These are phyloP conservation scores for Aspergillus thermomutatus DNA, from an alignment of 2,329 filamentous ascomycete species.

Conservation along the genomic window DNA sequence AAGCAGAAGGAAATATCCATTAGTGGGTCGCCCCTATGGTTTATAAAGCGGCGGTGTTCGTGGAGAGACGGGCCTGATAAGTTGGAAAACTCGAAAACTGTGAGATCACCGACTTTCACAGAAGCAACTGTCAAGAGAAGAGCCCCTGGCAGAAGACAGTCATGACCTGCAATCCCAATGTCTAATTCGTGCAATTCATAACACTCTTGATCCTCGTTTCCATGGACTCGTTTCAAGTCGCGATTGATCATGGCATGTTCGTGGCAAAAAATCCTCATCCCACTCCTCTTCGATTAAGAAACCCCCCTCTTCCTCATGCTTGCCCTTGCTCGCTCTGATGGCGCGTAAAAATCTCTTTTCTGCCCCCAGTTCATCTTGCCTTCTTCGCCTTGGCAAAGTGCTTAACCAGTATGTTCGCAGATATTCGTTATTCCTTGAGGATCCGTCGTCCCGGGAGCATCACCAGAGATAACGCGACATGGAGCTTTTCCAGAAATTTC, in stretches of 20 bases:
- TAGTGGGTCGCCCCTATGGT: conserved; percentile 37
- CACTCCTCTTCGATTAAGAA: neutral
- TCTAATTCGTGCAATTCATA: conserved; percentile 32
- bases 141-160: conserved; percentile 5
- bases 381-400: neutral
- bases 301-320: conserved; percentile 5
- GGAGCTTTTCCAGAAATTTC: neutral
- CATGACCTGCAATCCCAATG: conserved; percentile 14
- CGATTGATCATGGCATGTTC: conserved; percentile 1
- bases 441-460: neutral
- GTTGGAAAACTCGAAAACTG: conserved; percentile 5
- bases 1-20: conserved; percentile 17
- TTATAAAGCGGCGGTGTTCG: conserved; percentile 25
- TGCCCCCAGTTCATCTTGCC: neutral
- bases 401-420: neutral
- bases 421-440: neutral
- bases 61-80: conserved; percentile 9
- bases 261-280: neutral
- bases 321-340: conserved; percentile 1
- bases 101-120: conserved; percentile 8
- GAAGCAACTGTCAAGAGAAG: conserved; percentile 1
- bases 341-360: neutral
- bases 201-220: conserved; percentile 30
- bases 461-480: neutral
- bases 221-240: conserved; percentile 25